Evolutionary conservation across 2,329 filamentous ascomycete genomes (phyloP), one percentile per base, ranked within the genome.

Genomic region (Trichoderma gracile): DNA sequence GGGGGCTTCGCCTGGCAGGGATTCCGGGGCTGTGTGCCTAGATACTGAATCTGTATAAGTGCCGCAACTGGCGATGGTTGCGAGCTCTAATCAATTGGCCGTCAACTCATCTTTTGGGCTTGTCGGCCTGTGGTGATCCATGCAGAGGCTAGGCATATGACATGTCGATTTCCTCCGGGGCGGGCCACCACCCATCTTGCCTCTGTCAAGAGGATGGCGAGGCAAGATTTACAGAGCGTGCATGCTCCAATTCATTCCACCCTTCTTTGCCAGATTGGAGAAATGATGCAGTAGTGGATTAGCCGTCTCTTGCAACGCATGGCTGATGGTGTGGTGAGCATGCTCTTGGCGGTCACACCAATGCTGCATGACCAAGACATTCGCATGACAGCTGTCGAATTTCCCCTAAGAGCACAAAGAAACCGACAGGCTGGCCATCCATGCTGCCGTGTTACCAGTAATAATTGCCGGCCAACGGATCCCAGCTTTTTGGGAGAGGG

Each of bases 311-410:
- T 45, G 14, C 30, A n/a, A 19, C 40, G 40, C 54, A 30, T 42
- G 54, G 30, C 27, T 57, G 54, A 14, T 38, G 10, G 33, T 25
- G 45, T 45, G 58, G 58, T 46, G 40, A 53, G 33, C 5, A 23
- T 33, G 38, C 33, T 23, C 58, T 42, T 61, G 38, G 47, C 47
- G 21, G 58, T 52, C 47, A 53, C 47, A 61, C 47, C 25, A 25
- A 53, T 61, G 47, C 25, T 61, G 47, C 25, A 61, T 42, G 47
- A 53, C 38, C 53, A 53, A 61, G 58, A 61, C 58, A 61, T 27
- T 7, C 21, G 47, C 49, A 21, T 45, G 38, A 33, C 15, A 33
- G 40, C 38, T 61, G 47, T 61, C 45, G 56, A 59, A 25, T 27
- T 4, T 5, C 12, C 12, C 12, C 33, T 14, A 14, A 42, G 19